phyloP scores from a whole-genome alignment of 306 rosid genomes.

The Hippophae gyantsensis region DNA sequence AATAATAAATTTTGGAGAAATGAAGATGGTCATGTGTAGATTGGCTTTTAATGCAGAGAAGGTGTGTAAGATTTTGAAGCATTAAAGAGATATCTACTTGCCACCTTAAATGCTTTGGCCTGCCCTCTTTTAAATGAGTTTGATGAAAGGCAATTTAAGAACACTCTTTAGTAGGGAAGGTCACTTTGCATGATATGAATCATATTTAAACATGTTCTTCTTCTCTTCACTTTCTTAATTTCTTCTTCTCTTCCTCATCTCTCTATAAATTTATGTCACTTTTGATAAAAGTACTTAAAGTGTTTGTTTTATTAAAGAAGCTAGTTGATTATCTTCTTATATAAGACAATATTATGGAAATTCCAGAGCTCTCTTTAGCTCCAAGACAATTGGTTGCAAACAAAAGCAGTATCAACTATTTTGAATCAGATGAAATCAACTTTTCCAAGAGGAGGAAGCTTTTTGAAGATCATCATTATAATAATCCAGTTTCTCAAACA shows the following conservation, averaged over 20 bases:
- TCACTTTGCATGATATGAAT: constrained; percentile 14
- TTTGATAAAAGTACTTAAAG: background rate
- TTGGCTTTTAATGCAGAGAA: too few species aligned
- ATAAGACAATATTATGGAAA: constrained; percentile 16
- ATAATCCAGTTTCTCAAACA: constrained; percentile 1
- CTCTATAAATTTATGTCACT: too few species aligned
- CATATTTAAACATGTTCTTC: background rate
- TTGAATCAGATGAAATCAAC: constrained; percentile 10
- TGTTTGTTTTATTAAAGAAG: background rate
- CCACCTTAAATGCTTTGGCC: constrained; percentile 34
- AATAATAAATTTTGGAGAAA: too few species aligned
- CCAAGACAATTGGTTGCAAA: constrained; percentile 9
- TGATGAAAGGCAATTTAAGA: constrained; percentile 19
- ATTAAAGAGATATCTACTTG: constrained; percentile 36
- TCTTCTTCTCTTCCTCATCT: background rate
- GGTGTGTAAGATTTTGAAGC: constrained; percentile 26
- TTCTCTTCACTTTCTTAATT: background rate
- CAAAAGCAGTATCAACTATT: background rate
- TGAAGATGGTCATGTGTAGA: too few species aligned
- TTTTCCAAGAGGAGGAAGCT: constrained; percentile 31
- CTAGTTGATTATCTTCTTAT: background rate
- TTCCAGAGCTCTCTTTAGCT: constrained; percentile 27
- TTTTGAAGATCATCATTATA: constrained; percentile 19
- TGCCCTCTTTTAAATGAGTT: constrained; percentile 19
- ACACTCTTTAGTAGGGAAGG: constrained; percentile 11